Base-by-base conservation (phyloP, 805 yeast species). In the Komagataella pastoris region DNA sequence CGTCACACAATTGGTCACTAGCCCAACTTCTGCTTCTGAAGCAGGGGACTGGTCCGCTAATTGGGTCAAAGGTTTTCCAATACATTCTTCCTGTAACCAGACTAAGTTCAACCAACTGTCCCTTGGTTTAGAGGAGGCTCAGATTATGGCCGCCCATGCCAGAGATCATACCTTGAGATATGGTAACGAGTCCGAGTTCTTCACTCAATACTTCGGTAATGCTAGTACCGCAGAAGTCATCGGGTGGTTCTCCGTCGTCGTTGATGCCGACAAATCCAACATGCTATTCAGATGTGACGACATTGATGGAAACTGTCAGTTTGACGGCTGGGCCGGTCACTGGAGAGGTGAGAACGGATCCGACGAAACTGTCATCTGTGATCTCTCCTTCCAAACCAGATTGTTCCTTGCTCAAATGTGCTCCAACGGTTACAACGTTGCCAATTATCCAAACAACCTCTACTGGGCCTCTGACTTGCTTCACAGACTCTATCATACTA, bases 361-460 rank as follows among this genome's bases (percentile, higher is more conserved):
- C 7, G 61, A 64, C 49, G 70, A 68, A 54, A 67, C 64, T 18
- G 69, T 65, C 14, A 66, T 68, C 48, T 67, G 72, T 56, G 70
- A 67, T 50, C 54, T 60, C 36, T 64, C 66, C 30, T 68, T 60
- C 56, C 54, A 53, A 14, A 47, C 65, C 3, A 65, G 65, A 55
- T 48, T 46, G 44, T 60, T 55, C 47, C 54, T 65, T 36, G 49
- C 61, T 3, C 66, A 62, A 50, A 52, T 68, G 49, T 67, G 72
- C 54, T 55, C 64, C 17, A 57, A 57, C 50, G 71, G 72, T 14
- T 62, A 58, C 51, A 58, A 61, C 6, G 60, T 55, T 8, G 54
- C 59, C 6, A 54, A 56, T 2, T 59, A 59, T 4, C 54, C 63
- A 18, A 51, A 55, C 17, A 43, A 43, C 45, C n/a, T 17, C 45